These are phyloP conservation scores for Debaryomyces maramus DNA, from an alignment of 805 yeast species.

Conservation along the genomic window DNA sequence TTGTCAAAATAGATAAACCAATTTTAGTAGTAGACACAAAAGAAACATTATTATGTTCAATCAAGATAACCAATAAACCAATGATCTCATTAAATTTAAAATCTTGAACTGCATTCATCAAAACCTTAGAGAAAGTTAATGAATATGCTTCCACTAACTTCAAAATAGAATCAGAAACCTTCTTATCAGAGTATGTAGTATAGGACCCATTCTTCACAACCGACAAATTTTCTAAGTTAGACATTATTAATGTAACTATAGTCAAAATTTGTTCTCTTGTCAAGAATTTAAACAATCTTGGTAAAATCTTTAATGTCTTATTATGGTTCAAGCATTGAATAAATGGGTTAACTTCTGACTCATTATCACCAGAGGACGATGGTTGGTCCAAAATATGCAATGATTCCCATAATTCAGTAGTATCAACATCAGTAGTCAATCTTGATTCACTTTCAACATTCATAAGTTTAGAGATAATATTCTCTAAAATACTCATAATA, in stretches of 20 bases:
- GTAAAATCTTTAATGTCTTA: constrained; percentile 86
- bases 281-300: constrained; percentile 83
- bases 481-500: constrained; percentile 69
- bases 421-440: constrained; percentile 33
- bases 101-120: constrained; percentile 81
- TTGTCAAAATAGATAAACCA: constrained; percentile 84
- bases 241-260: constrained; percentile 73
- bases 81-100: constrained; percentile 78
- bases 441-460: constrained; percentile 67
- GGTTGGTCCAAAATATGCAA: constrained; percentile 69
- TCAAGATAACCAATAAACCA: constrained; percentile 67
- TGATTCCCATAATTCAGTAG: constrained; percentile 67
- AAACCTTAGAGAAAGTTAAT: constrained; percentile 74
- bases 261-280: constrained; percentile 74
- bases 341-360: constrained; percentile 67
- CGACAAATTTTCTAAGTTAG: constrained; percentile 74
- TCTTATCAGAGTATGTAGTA: constrained; percentile 53
- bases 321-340: constrained; percentile 79
- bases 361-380: constrained; percentile 49
- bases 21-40: constrained; percentile 70
- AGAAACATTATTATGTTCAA: constrained; percentile 69
- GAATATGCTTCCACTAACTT: constrained; percentile 77
- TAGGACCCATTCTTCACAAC: constrained; percentile 80
- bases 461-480: constrained; percentile 72
- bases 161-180: constrained; percentile 52